Base-by-base conservation (phyloP, 345 rosid species). In the Linum usitatissimum region DNA sequence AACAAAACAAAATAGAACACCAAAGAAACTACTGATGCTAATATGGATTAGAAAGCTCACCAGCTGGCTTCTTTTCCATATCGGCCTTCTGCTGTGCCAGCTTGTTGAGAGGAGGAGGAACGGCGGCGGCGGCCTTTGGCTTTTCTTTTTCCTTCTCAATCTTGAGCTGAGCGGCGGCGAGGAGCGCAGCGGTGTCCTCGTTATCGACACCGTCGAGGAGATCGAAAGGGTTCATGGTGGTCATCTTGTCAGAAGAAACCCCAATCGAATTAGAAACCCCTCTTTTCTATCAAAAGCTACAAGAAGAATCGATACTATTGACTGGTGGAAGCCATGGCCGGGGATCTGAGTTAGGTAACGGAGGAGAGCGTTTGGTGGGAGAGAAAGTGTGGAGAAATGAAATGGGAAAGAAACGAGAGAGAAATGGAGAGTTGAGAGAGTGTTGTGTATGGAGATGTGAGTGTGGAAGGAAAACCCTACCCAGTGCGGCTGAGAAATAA, bases 201-300 rank as follows among this genome's bases (percentile, higher is more conserved):
- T 71, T 73, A 68, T 94, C 99, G 40, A 78, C 85, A 42, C 77
- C 90, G 15, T 78, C 96, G 70, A 94, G 80, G 69, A 94, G 81
- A 81, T 82, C 89, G 62, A 94, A 94, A 57, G 95, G 94, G 78
- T 94, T 94, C 84, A 57, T 15, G 74, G 96, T 83, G 57, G 99
- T 85, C 99, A 90, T 93, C 62, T 74, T 34, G 20, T 54, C 55
- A 3, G 51, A 45, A 23, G 48, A 53, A 6, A 60, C 31, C 4
- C 18, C 53, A 18, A 14, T 40, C 54, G 10, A 45, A 45, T 45
- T 45, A 45, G 28, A 45, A 45, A 15, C 14, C 15, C 1, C 51
- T 45, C 51, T 45, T 3, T 34, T 45, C 51, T 45, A 2, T 34
- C 38, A 34, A 34, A 34, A 34, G 28, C 38, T 4, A 34, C 15